Conservation (phyloP, 345 rosid species). For the Conringia planisiliqua region DNA sequence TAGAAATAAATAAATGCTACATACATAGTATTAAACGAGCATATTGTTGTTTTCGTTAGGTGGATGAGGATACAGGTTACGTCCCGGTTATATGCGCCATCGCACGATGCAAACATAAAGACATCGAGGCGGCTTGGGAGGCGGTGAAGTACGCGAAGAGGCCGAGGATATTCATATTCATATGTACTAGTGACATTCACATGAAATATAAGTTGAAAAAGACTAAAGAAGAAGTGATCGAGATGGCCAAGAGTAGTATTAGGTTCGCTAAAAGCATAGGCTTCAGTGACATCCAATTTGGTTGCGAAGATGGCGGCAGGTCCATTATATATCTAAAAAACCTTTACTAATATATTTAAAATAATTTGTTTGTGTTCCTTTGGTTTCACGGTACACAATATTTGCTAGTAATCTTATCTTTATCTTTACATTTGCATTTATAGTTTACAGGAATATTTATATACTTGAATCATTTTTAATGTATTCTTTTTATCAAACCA, state of each 20-base stretch:
- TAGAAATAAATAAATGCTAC: neutral
- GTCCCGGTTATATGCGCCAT: conserved; percentile 82
- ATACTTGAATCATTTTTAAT: neutral
- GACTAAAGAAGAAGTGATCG: conserved; percentile 65
- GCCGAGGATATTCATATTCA: conserved; percentile 72
- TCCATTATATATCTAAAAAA: conserved; percentile 9
- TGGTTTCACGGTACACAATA: neutral
- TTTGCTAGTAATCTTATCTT: neutral
- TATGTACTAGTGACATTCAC: conserved; percentile 81
- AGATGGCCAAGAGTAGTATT: conserved; percentile 65
- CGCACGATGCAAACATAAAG: conserved; percentile 67
- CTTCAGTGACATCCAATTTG: conserved; percentile 72
- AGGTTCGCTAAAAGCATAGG: conserved; percentile 64
- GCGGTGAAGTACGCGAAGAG: conserved; percentile 76
- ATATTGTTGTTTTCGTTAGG: neutral
- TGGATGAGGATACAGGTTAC: conserved; percentile 54
- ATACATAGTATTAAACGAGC: neutral
- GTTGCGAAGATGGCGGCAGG: conserved; percentile 95
- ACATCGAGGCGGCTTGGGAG: conserved; percentile 73
- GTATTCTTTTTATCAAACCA: neutral
- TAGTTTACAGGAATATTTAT: neutral
- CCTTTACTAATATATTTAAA: neutral
- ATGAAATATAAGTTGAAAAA: conserved; percentile 76
- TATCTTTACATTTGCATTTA: neutral
- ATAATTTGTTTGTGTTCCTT: neutral